phyloP scores from a whole-genome alignment of 2,329 filamentous ascomycete species.

The Metarhizium sp. region DNA sequence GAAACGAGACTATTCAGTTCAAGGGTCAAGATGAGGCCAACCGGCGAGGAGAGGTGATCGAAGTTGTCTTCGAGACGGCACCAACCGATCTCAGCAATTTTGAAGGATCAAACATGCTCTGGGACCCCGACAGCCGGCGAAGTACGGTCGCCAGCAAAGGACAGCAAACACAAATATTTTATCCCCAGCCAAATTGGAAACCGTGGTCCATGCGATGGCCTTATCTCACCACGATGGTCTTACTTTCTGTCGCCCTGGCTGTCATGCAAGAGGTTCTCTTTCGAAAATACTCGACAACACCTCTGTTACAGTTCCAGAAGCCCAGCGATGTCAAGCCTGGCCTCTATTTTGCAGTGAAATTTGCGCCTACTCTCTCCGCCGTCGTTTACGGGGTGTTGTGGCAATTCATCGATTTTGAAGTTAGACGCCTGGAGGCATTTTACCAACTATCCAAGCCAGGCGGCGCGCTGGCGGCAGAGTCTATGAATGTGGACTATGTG shows the following conservation, averaged over 20 bases:
- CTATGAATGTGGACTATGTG: slow-evolving; percentile 66
- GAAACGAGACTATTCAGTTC: slow-evolving; percentile 34
- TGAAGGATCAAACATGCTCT: slow-evolving; percentile 29
- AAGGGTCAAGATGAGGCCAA: slow-evolving; percentile 51
- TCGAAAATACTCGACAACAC: slow-evolving; percentile 33
- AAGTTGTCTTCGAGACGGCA: slow-evolving; percentile 40
- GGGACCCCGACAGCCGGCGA: slow-evolving; percentile 22
- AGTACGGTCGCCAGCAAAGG: slow-evolving; percentile 28
- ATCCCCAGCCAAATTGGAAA: slow-evolving; percentile 57
- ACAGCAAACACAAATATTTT: slow-evolving; percentile 40
- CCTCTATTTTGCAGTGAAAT: slow-evolving; percentile 54
- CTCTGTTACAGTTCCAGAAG: slow-evolving; percentile 39
- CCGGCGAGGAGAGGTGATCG: slow-evolving; percentile 47
- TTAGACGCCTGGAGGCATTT: slow-evolving; percentile 57
- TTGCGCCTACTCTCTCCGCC: slow-evolving; percentile 50
- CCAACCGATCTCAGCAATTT: slow-evolving; percentile 44
- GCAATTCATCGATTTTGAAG: slow-evolving; percentile 58
- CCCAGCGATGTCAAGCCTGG: slow-evolving; percentile 40
- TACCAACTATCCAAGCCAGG: slow-evolving; percentile 53
- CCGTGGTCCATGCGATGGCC: slow-evolving; percentile 56
- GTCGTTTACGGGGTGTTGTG: slow-evolving; percentile 56
- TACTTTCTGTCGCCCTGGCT: slow-evolving; percentile 43
- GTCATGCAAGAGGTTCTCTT: slow-evolving; percentile 46
- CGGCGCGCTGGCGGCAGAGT: slow-evolving; percentile 53
- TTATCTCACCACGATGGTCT: slow-evolving; percentile 44